Conservation (phyloP, 1,284 basidiomycete species). For the Ceratobasidium sp. region DNA sequence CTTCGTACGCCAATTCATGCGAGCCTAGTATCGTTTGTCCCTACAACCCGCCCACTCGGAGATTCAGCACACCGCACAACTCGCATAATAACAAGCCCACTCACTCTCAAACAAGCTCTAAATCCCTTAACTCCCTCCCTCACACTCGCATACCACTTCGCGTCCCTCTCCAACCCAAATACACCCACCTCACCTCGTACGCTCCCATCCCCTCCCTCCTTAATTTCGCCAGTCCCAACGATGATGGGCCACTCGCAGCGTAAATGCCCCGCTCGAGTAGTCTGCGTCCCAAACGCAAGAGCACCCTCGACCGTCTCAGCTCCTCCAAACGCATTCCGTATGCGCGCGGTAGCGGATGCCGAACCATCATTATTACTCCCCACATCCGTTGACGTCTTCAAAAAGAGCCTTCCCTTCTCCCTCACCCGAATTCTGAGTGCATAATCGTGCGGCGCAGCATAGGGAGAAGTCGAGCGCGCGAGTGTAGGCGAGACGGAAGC, state of each 20-base stretch:
- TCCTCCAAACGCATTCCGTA: slow-evolving; percentile 91
- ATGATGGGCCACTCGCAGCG: slow-evolving; percentile 62
- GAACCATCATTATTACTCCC: slow-evolving; percentile 86
- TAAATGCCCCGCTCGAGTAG: slow-evolving; percentile 77
- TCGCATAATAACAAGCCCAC: slow-evolving; percentile 50
- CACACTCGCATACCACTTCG: slow-evolving; percentile 74
- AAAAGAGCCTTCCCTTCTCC: slow-evolving; percentile 81
- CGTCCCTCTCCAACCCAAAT: slow-evolving; percentile 75
- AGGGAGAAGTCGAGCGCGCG: slow-evolving; percentile 67
- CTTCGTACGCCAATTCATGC: slow-evolving; percentile 86
- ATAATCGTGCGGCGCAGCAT: slow-evolving; percentile 75
- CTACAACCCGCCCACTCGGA: slow-evolving; percentile 48
- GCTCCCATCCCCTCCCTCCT: slow-evolving; percentile 47
- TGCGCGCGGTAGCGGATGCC: slow-evolving; percentile 76
- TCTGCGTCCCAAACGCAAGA: slow-evolving; percentile 87
- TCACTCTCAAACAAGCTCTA: slow-evolving; percentile 72
- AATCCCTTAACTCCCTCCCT: slow-evolving; percentile 73
- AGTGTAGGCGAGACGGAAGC: slow-evolving; percentile 75
- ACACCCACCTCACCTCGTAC: slow-evolving; percentile 70
- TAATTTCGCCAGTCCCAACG: slow-evolving; percentile 9
- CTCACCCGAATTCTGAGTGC: slow-evolving; percentile 85
- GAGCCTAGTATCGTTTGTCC: slow-evolving; percentile 60
- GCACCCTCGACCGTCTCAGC: slow-evolving; percentile 90
- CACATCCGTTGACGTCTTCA: slow-evolving; percentile 91
- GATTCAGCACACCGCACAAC: slow-evolving; percentile 10